Percentiles rank a stretch among this genome's conserved stretches.
These are phyloP conservation scores for Phlebopus sp. DNA, from an alignment of 1,284 basidiomycete species.

Conservation along the genomic window DNA sequence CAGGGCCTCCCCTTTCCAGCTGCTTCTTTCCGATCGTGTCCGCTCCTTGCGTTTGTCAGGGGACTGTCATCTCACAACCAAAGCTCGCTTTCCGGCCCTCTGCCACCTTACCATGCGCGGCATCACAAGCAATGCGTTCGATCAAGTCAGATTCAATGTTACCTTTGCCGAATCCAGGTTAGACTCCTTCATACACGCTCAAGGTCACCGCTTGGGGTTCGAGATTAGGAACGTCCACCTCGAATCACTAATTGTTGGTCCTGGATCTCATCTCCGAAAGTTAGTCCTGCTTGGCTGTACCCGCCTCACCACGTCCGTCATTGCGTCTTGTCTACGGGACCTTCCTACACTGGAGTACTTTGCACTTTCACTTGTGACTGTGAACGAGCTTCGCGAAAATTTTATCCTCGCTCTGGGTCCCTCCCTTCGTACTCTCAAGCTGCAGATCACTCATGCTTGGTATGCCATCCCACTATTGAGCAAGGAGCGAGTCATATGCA, in stretches of 20 bases:
- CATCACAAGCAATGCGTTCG: constrained; percentile 38
- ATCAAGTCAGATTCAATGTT: constrained; percentile 29
- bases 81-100: constrained; percentile 25
- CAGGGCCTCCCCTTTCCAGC: constrained; percentile 31
- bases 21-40: constrained; percentile 24
- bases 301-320: constrained; percentile 30
- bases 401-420: constrained; percentile 35
- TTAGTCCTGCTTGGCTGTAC: constrained; percentile 39
- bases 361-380: constrained; percentile 37
- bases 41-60: constrained; percentile 38
- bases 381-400: constrained; percentile 35
- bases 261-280: constrained; percentile 29
- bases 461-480: constrained; percentile 30
- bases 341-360: constrained; percentile 36
- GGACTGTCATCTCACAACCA: constrained; percentile 24
- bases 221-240: constrained; percentile 38
- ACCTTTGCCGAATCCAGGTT: constrained; percentile 30
- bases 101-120: constrained; percentile 33
- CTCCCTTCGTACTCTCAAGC: constrained; percentile 33
- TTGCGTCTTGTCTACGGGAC: constrained; percentile 31
- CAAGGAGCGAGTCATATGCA: constrained; percentile 34
- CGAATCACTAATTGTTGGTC: constrained; percentile 27
- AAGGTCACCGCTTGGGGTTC: constrained; percentile 36
- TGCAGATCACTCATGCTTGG: constrained; percentile 36
- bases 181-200: constrained; percentile 36